Evolutionary conservation across 768 basidiomycete species (phyloP).

Genomic region (Leccinum arenicola): DNA sequence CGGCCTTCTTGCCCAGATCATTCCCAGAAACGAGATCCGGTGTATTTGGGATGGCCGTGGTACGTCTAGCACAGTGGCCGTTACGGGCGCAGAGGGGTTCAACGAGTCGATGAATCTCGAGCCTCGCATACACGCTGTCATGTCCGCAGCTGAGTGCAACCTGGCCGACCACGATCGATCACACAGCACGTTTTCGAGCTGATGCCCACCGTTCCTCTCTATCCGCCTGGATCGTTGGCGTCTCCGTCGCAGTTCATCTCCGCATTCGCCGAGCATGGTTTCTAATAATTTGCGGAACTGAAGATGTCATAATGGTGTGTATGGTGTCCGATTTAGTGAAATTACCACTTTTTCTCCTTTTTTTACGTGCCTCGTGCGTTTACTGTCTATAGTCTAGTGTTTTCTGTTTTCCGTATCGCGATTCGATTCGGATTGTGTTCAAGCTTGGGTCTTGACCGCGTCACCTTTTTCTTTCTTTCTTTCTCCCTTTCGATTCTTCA

Average conservation of each 20-base stretch:
- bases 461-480: not conserved
- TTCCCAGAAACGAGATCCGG: constrained; percentile 75
- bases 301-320: not conserved
- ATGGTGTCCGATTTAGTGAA: not conserved
- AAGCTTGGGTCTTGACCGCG: not conserved
- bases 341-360: not conserved
- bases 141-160: constrained; percentile 54
- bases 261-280: constrained; percentile 49
- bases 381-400: not conserved
- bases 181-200: constrained; percentile 78
- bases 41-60: constrained; percentile 90
- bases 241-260: constrained; percentile 56
- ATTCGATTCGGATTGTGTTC: not conserved
- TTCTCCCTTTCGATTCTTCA: not conserved
- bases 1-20: constrained; percentile 77
- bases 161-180: constrained; percentile 44
- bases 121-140: constrained; percentile 83
- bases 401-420: not conserved
- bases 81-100: constrained; percentile 33
- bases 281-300: constrained; percentile 24
- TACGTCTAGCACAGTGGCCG: constrained; percentile 25
- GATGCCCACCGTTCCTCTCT: constrained; percentile 43
- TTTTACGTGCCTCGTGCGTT: not conserved
- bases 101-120: constrained; percentile 58
- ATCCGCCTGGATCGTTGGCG: constrained; percentile 42